These are phyloP conservation scores for Zygoascus biomembranicola DNA, from an alignment of 805 yeast genomes.

Conservation along the genomic window DNA sequence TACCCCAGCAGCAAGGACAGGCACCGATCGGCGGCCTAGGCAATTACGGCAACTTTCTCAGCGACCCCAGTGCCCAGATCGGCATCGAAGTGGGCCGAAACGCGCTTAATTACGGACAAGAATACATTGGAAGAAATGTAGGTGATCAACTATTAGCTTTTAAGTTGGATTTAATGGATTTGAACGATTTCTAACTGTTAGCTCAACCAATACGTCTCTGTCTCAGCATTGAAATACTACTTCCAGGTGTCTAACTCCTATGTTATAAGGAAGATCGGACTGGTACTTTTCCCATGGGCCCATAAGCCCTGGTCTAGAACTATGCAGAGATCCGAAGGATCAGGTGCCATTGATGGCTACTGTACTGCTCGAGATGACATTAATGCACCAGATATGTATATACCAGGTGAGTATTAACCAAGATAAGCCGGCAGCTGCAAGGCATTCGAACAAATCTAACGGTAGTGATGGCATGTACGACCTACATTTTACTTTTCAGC, in stretches of 20 bases:
- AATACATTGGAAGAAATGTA: conserved; percentile 61
- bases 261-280: conserved; percentile 61
- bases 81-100: conserved; percentile 84
- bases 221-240: conserved; percentile 64
- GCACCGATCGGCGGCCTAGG: conserved; percentile 11
- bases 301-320: conserved; percentile 76
- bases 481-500: conserved; percentile 80
- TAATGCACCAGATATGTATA: conserved; percentile 94
- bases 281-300: conserved; percentile 79
- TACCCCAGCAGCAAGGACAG: conserved; percentile 9
- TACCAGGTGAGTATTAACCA: conserved; percentile 62
- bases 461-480: conserved; percentile 86
- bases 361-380: conserved; percentile 79
- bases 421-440: conserved; percentile 91
- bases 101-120: conserved; percentile 75
- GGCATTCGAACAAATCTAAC: conserved; percentile 57
- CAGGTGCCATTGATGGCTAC: conserved; percentile 37
- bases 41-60: conserved; percentile 39
- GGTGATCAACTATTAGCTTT: conserved; percentile 21
- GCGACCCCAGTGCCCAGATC: conserved; percentile 73
- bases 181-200: conserved; percentile 14
- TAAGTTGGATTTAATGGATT: background rate
- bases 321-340: conserved; percentile 30
- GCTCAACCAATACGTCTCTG: conserved; percentile 40
- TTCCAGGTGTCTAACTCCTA: conserved; percentile 88